These are phyloP conservation scores for Vigna mungo DNA, from an alignment of 306 rosid genomes.

Conservation along the genomic window DNA sequence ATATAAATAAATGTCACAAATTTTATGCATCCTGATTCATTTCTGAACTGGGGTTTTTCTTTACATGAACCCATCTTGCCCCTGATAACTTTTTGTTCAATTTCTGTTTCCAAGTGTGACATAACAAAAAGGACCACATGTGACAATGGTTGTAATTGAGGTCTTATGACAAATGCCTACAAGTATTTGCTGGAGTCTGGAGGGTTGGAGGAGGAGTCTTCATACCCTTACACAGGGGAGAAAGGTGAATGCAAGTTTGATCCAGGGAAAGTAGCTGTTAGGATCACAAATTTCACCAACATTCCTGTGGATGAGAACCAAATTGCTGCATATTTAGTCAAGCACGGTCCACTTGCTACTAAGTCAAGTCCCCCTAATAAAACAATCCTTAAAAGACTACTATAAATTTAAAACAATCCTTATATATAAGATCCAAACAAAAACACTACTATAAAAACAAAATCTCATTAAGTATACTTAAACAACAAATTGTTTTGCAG, in stretches of 20 bases:
- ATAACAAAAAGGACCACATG: constrained; percentile 53
- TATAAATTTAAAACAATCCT: too few relatives aligned
- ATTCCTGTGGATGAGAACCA: constrained; percentile 74
- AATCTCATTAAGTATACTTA: too few relatives aligned
- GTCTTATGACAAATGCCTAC: constrained; percentile 94
- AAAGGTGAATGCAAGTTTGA: constrained; percentile 70
- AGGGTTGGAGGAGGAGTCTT: constrained; percentile 75
- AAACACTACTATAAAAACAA: too few relatives aligned
- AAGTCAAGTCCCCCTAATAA: constrained; percentile 36
- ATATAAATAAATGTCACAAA: not conserved
- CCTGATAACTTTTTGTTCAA: constrained; percentile 2
- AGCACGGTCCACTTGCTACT: constrained; percentile 83
- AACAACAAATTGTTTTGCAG: too few relatives aligned
- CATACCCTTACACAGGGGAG: constrained; percentile 72
- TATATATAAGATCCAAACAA: too few relatives aligned
- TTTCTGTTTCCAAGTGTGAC: constrained; percentile 63
- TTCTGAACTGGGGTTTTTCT: too few relatives aligned
- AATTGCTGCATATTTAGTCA: constrained; percentile 80
- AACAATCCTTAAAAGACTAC: not conserved
- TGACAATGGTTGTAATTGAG: constrained; percentile 78
- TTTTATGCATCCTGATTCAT: not conserved
- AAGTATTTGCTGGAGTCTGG: constrained; percentile 78
- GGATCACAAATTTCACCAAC: constrained; percentile 69
- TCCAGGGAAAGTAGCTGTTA: constrained; percentile 58
- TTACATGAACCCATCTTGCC: too few relatives aligned